Evolutionary conservation across 1,284 basidiomycete species (phyloP), one percentile per base, ranked within the genome.

Genomic region (Grifola frondosa): DNA sequence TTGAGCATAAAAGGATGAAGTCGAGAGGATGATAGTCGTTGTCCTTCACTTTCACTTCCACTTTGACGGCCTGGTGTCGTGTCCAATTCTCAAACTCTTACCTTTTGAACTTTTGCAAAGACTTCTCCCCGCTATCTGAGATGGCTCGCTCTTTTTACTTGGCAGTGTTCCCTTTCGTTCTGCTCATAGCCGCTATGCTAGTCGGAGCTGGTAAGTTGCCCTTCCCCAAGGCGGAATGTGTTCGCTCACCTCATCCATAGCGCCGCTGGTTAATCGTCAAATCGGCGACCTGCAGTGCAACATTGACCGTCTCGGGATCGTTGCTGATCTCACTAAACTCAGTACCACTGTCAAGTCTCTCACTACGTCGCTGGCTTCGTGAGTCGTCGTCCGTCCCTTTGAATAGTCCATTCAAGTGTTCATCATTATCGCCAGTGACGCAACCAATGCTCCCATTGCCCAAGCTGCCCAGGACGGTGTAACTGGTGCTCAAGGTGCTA

Each of bases 251-350:
- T n/a, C 30, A 28, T 17, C 31, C 31, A 17, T 33, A 57, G 58
- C 54, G 16, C 54, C 58, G 19, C 36, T 54, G n/a, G 43, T 42
- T 7, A 30, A 42, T 20, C 64, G 65, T 36, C 64, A 65, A 51
- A 44, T 64, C 24, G 65, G 64, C 13, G 55, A 62, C 53, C 42
- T 67, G 16, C 53, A 60, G 38, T 69, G 69, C 57, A 67, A 67
- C 48, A 28, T 62, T 20, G 63, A 67, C 36, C 63, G 66, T 17
- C 50, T 63, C 15, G 45, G 58, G 38, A 67, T 64, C 38, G 66
- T 67, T 19, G 36, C 51, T 7, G 51, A 50, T 24, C 56, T 70
- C 37, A 55, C 55, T 4, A 42, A 44, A 15, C 58, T 67, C 6
- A 60, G 58, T 35, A 44, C 43, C n/a, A 63, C 63, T 6, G 59